Percentiles rank a stretch among this genome's conserved stretches.
phyloP scores from a whole-genome alignment of 2,329 filamentous ascomycete genomes.

The Penicillium olsonii region DNA sequence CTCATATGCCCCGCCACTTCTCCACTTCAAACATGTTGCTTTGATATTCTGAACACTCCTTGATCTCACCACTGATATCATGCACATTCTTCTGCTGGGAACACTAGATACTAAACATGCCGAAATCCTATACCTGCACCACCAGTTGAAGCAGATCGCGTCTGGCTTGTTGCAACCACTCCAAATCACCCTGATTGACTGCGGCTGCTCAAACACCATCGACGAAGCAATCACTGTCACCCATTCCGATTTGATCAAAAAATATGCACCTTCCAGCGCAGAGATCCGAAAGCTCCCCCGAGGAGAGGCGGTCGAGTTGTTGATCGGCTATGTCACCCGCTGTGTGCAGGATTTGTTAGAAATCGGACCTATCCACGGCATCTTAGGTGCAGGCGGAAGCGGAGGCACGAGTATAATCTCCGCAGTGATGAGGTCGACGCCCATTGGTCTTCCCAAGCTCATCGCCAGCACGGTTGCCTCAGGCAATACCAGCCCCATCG shows the following conservation, averaged over 20 bases:
- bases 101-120: slow-evolving; percentile 1
- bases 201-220: neutral
- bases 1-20: neutral
- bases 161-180: neutral
- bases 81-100: neutral
- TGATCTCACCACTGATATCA: neutral
- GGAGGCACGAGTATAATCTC: neutral
- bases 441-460: neutral
- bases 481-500: neutral
- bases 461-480: slow-evolving; percentile 1
- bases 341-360: neutral
- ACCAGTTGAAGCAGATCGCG: neutral
- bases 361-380: neutral
- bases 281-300: neutral
- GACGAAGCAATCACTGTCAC: neutral
- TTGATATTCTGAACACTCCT: no score
- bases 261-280: neutral
- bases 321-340: neutral
- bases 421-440: neutral
- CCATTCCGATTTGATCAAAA: neutral
- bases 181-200: neutral
- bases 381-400: neutral
- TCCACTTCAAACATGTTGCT: no score
- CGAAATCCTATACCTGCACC: neutral
- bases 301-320: neutral